Base-by-base conservation (phyloP, 2,329 filamentous ascomycete species). In the Gaeumannomyces tritici region DNA sequence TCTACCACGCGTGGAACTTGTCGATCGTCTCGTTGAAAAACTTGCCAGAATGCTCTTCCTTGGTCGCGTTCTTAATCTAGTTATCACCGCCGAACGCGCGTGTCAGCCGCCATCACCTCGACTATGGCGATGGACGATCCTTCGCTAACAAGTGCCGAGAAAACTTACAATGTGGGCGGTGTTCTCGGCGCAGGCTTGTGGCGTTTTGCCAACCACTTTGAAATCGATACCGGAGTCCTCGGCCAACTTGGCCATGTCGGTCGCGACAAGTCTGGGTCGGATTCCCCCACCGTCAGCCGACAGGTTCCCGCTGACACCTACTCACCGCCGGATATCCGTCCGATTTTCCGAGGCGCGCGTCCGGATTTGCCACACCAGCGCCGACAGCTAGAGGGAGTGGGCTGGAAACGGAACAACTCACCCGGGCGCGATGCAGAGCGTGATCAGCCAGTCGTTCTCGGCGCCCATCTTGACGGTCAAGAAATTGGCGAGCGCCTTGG, bases 371-470 rank as follows among this genome's bases (percentile, higher is more conserved):
- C n/a, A n/a, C n/a, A n/a, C n/a, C n/a, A n/a, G n/a, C n/a, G n/a
- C n/a, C n/a, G n/a, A n/a, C n/a, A n/a, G n/a, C n/a, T n/a, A n/a
- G n/a, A n/a, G n/a, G n/a, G n/a, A n/a, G n/a, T n/a, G n/a, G n/a
- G 15, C 15, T 6, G 35, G 4, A 42, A 12, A 12, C 13, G 6
- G 3, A 24, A 31, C 29, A n/a, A 68, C 69, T 62, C 35, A 71
- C 68, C 70, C 70, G 42, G 70, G 70, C 65, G 70, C 69, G 29
- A 72, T 7, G 29, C 69, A 51, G 33, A 68, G 67, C 2, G 68
- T 69, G 27, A 66, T 55, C 33, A 72, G 55, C 27, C 66, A 66
- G 55, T 64, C 59, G 13, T 55, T 64, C 63, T 63, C 62, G 24
- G 64, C 64, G 5, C 68, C 57, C 67, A 67, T 70, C 65, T 65